These are phyloP conservation scores for Ascochyta lentis DNA, from an alignment of 2,329 filamentous ascomycete genomes.

Conservation along the genomic window DNA sequence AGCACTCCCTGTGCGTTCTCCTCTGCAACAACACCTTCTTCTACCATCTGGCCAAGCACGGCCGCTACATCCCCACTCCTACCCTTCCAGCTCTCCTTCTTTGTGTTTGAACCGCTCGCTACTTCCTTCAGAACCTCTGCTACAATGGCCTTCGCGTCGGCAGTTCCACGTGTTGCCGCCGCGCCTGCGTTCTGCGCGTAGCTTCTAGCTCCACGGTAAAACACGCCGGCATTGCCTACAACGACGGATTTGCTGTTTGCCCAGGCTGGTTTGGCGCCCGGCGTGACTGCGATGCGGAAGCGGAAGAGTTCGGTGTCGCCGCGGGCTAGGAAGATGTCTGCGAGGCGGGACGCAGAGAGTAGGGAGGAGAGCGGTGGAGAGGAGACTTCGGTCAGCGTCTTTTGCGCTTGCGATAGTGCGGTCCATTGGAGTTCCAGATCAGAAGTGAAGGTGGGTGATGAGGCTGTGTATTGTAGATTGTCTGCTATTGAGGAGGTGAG, in stretches of 20 bases:
- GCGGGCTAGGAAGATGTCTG: slow-evolving; percentile 42
- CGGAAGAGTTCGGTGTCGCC: slow-evolving; percentile 45
- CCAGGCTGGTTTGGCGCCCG: slow-evolving; percentile 37
- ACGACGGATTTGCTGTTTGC: slow-evolving; percentile 42
- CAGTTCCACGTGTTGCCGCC: slow-evolving; percentile 53
- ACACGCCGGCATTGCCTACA: slow-evolving; percentile 49
- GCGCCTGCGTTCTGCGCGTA: slow-evolving; percentile 40
- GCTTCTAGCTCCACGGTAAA: slow-evolving; percentile 42
- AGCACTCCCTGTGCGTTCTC: slow-evolving; percentile 34
- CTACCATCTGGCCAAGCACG: slow-evolving; percentile 59
- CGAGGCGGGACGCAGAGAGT: slow-evolving; percentile 35
- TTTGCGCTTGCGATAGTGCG: slow-evolving; percentile 41
- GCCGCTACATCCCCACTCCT: slow-evolving; percentile 51
- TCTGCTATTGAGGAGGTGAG: slow-evolving; percentile 58
- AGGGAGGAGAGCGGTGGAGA: slow-evolving; percentile 22
- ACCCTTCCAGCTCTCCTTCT: slow-evolving; percentile 49
- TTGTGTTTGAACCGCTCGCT: slow-evolving; percentile 40
- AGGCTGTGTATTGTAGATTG: slow-evolving; percentile 20
- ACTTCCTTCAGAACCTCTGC: slow-evolving; percentile 55
- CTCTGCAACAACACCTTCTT: slow-evolving; percentile 57
- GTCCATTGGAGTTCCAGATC: slow-evolving; percentile 42
- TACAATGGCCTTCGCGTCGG: slow-evolving; percentile 57
- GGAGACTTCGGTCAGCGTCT: slow-evolving; percentile 35
- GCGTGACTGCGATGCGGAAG: slow-evolving; percentile 37
- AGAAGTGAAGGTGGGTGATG: slow-evolving; percentile 19